Evolutionary conservation across 2,329 filamentous ascomycete species (phyloP).

Genomic region (Hortaea werneckii): DNA sequence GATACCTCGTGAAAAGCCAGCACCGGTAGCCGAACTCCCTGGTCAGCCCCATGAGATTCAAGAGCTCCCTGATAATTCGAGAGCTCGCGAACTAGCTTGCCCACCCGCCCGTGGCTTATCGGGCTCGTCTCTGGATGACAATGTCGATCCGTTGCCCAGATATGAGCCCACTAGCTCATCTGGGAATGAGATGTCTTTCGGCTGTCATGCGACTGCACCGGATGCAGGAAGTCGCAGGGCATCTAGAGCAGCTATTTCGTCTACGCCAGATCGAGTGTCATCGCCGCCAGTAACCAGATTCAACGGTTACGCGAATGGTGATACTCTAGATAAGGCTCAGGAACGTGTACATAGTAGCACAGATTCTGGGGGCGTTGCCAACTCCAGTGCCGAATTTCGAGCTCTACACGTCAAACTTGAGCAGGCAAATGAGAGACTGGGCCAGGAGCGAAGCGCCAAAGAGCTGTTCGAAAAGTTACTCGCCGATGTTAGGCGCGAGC

Average conservation of each 20-base stretch:
- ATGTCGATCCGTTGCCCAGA: constrained; percentile 2
- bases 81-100: constrained; percentile 1
- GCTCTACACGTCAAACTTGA: not conserved
- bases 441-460: not conserved
- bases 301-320: no score
- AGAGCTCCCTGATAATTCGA: constrained; percentile 5
- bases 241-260: no score
- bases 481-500: not conserved
- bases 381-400: not conserved
- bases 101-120: not conserved
- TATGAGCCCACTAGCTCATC: constrained; percentile 3
- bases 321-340: no score
- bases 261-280: no score
- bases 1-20: not conserved
- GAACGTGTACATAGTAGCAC: no score
- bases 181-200: no score
- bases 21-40: constrained; percentile 1
- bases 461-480: constrained; percentile 1
- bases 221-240: no score
- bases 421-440: not conserved
- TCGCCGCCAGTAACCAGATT: no score
- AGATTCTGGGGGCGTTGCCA: no score
- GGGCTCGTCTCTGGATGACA: not conserved
- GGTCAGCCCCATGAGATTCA: constrained; percentile 2
- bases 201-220: no score